Evolutionary conservation across 495 filamentous ascomycete genomes (phyloP).

Genomic region (Penicillium manginii): DNA sequence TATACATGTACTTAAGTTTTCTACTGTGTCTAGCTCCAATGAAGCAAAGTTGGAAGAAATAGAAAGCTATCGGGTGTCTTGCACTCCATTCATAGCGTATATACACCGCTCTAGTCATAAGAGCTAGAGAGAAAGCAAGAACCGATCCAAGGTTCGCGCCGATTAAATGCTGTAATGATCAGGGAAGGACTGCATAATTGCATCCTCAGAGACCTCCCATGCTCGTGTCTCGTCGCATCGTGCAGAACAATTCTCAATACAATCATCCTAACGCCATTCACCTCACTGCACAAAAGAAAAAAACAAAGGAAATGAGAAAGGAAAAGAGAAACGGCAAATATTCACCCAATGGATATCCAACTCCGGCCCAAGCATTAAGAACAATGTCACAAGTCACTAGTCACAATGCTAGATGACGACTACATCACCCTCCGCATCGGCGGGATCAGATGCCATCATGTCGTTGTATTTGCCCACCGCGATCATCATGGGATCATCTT

Average conservation of each 20-base stretch:
- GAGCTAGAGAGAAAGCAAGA: conserved; percentile 17
- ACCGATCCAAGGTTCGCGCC: conserved; percentile 26
- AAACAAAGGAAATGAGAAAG: conserved; percentile 20
- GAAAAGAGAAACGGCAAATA: conserved; percentile 24
- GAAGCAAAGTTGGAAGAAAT: background rate
- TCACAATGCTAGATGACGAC: conserved; percentile 43
- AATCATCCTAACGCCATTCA: conserved; percentile 28
- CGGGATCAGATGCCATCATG: conserved; percentile 54
- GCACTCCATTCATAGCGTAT: conserved; percentile 18
- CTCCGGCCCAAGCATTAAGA: conserved; percentile 26
- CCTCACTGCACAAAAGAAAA: conserved; percentile 20
- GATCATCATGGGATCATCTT: conserved; percentile 51
- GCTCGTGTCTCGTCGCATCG: conserved; percentile 39
- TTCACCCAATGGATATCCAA: conserved; percentile 24
- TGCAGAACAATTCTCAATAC: conserved; percentile 19
- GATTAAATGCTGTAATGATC: conserved; percentile 35
- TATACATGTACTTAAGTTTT: background rate
- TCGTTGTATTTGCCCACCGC: conserved; percentile 54
- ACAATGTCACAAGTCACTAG: conserved; percentile 10
- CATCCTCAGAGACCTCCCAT: conserved; percentile 15
- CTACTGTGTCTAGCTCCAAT: too few relatives aligned
- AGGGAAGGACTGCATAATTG: conserved; percentile 6
- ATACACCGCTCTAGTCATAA: conserved; percentile 13
- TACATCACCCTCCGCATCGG: conserved; percentile 53
- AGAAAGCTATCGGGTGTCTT: background rate